These are phyloP conservation scores for Neofusicoccum umdonicola DNA, from an alignment of 2,329 filamentous ascomycete species.

Conservation along the genomic window DNA sequence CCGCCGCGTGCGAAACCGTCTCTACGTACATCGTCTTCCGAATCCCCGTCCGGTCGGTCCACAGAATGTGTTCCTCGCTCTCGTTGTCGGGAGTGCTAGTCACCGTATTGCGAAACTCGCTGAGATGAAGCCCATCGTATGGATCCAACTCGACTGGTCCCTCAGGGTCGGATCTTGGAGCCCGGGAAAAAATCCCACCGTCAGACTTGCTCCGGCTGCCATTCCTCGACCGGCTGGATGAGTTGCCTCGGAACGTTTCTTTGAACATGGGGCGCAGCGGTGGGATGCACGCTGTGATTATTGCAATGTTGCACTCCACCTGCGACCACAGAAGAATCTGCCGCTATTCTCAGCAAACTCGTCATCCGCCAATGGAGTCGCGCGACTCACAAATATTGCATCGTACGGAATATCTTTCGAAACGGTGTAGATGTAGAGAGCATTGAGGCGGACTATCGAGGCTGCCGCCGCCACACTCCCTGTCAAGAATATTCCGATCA, in stretches of 20 bases:
- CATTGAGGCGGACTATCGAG: slow-evolving; percentile 24
- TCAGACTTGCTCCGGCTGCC: background rate
- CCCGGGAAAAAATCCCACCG: background rate
- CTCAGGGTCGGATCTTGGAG: slow-evolving; percentile 11
- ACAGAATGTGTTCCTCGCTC: slow-evolving; percentile 21
- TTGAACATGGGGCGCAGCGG: slow-evolving; percentile 37
- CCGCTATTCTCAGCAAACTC: background rate
- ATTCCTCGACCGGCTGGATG: background rate
- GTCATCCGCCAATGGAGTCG: no score
- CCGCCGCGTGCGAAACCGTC: background rate
- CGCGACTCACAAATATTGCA: slow-evolving; percentile 20
- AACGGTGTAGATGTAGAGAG: slow-evolving; percentile 23
- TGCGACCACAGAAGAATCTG: slow-evolving; percentile 39
- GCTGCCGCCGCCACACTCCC: slow-evolving; percentile 24
- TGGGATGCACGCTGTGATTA: slow-evolving; percentile 40
- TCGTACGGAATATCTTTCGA: slow-evolving; percentile 23
- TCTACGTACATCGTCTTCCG: background rate
- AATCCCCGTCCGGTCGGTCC: background rate
- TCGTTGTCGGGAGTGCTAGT: slow-evolving; percentile 12
- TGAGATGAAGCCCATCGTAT: background rate
- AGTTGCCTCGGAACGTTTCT: slow-evolving; percentile 16
- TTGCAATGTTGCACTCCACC: slow-evolving; percentile 43
- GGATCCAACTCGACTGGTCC: slow-evolving; percentile 19
- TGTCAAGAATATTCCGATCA: slow-evolving; percentile 25
- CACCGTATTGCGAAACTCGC: background rate